Conservation (phyloP, 495 filamentous ascomycete species). For the Poronia punctata region DNA sequence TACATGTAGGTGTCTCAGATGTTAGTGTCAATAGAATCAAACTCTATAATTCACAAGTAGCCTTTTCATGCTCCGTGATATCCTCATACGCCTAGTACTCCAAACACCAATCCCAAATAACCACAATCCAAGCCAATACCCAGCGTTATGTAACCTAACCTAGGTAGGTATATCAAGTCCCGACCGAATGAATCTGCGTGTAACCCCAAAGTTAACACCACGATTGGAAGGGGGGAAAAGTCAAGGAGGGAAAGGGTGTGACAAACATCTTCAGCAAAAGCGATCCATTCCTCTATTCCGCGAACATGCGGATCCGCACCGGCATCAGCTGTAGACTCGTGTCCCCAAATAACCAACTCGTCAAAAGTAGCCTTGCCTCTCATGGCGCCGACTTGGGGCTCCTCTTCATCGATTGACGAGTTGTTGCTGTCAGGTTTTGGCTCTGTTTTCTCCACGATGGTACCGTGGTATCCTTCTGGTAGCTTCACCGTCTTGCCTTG, state of each 20-base stretch:
- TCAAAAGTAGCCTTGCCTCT: constrained; percentile 67
- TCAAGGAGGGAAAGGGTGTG: neutral
- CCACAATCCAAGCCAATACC: no score
- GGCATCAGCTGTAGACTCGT: constrained; percentile 49
- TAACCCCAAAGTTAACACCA: neutral
- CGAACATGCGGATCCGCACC: constrained; percentile 49
- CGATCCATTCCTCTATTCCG: constrained; percentile 77
- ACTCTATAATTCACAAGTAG: no score
- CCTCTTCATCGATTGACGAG: constrained; percentile 26
- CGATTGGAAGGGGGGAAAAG: neutral
- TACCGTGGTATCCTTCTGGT: constrained; percentile 69
- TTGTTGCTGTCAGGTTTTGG: constrained; percentile 22
- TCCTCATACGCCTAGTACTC: no score
- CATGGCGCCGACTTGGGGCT: constrained; percentile 46
- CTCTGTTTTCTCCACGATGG: constrained; percentile 30
- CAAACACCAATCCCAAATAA: no score
- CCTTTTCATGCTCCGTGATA: no score
- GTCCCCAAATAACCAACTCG: constrained; percentile 74
- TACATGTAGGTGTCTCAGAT: neutral
- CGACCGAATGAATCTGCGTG: constrained; percentile 24
- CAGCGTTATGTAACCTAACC: no score
- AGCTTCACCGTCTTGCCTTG: constrained; percentile 59
- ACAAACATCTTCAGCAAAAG: constrained; percentile 55
- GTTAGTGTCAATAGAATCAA: no score
- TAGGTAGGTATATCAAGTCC: no score